These are phyloP conservation scores for Phytophthora rubi DNA, from an alignment of 352 stramenopile genomes.

Conservation along the genomic window DNA sequence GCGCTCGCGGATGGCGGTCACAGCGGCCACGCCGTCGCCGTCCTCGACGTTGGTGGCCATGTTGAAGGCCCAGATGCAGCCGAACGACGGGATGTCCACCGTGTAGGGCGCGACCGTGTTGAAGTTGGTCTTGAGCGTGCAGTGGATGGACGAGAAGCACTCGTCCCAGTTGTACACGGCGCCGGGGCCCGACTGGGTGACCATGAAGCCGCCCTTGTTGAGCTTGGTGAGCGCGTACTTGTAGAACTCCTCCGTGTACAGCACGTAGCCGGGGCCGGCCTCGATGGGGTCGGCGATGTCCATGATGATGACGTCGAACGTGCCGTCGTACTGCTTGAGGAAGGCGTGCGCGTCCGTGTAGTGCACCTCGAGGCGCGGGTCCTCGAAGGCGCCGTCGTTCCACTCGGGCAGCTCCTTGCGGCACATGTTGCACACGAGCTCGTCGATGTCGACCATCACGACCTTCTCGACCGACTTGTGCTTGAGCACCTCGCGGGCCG, in stretches of 20 bases:
- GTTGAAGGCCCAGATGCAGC: conserved; percentile 94
- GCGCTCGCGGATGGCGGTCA: conserved; percentile 59
- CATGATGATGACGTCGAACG: conserved; percentile 96
- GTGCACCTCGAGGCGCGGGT: conserved; percentile 92
- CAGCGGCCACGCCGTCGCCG: conserved; percentile 46
- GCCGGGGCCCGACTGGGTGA: conserved; percentile 93
- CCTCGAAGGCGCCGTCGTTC: conserved; percentile 88
- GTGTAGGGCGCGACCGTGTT: conserved; percentile 93
- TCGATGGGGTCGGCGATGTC: conserved; percentile 96
- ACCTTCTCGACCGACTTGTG: conserved; percentile 93
- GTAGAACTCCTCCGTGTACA: conserved; percentile 93
- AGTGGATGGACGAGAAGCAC: conserved; percentile 95
- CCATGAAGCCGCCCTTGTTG: conserved; percentile 89
- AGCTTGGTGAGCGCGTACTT: conserved; percentile 87
- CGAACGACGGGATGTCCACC: conserved; percentile 94
- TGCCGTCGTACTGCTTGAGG: conserved; percentile 83
- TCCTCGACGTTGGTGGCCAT: conserved; percentile 86
- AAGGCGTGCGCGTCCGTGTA: conserved; percentile 92
- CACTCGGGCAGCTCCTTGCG: conserved; percentile 94
- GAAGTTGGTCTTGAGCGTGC: conserved; percentile 93
- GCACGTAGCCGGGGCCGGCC: conserved; percentile 92
- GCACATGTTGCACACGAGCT: conserved; percentile 93
- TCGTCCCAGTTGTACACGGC: conserved; percentile 91
- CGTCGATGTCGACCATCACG: conserved; percentile 97
- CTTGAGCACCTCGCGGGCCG: conserved; percentile 92